These are phyloP conservation scores for Tuber melanosporum DNA, from an alignment of 495 filamentous ascomycete genomes.

Conservation along the genomic window DNA sequence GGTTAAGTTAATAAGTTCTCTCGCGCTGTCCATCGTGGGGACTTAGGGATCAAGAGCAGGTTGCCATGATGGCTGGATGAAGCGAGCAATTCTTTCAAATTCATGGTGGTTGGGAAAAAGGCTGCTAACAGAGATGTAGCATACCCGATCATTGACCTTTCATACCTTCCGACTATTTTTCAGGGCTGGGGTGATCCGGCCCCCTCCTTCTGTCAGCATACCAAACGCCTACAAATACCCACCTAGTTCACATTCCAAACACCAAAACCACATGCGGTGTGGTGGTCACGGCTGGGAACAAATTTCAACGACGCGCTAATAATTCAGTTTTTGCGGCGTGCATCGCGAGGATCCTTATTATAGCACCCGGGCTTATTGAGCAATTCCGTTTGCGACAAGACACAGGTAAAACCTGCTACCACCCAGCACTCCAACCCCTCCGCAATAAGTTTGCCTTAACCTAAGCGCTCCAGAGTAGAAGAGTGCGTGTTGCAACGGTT, in stretches of 20 bases:
- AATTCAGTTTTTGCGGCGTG: not conserved
- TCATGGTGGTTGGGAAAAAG: not conserved
- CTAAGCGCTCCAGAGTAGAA: not conserved
- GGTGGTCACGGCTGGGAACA: not conserved
- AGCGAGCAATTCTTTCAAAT: not conserved
- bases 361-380: not conserved
- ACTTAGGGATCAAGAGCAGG: not conserved
- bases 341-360: not conserved
- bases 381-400: not conserved
- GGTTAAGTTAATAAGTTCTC: not conserved
- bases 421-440: not conserved
- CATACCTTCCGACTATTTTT: not conserved
- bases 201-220: not conserved
- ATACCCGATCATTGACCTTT: slow-evolving; percentile 15
- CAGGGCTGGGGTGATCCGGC: not conserved
- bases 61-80: not conserved
- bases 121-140: not conserved
- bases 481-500: not conserved
- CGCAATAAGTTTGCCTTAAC: not conserved
- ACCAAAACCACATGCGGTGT: not conserved
- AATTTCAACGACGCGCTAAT: not conserved
- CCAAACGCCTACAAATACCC: not conserved
- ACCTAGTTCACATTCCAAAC: not conserved
- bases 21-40: not conserved
- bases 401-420: not conserved